A percentile compares a stretch with the other conserved stretches of the same genome.
These are phyloP conservation scores for Stephania yunnanensis DNA, from an alignment of 164 flowering plant genomes.

Conservation along the genomic window DNA sequence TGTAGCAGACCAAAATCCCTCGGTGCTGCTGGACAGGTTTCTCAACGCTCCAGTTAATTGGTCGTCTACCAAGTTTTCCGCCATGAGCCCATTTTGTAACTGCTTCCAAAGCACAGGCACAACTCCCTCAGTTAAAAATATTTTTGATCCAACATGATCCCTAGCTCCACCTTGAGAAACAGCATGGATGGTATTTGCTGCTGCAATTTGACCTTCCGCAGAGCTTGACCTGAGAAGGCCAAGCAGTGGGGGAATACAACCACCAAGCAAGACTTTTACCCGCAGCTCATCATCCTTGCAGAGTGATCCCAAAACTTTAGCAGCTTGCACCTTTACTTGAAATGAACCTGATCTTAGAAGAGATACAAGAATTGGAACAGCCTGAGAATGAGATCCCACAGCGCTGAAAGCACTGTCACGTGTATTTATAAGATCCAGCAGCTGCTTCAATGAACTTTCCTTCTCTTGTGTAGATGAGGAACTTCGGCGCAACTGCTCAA, in stretches of 20 bases:
- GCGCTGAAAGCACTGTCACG: constrained; percentile 93
- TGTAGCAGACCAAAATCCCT: constrained; percentile 83
- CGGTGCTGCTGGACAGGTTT: constrained; percentile 76
- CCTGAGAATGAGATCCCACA: constrained; percentile 97
- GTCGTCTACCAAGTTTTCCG: constrained; percentile 58
- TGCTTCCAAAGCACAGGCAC: constrained; percentile 90
- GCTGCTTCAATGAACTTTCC: constrained; percentile 67
- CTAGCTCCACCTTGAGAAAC: constrained; percentile 88
- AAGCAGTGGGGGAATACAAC: constrained; percentile 96
- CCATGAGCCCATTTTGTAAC: constrained; percentile 56
- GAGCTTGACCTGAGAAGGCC: constrained; percentile 85
- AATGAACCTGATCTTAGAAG: constrained; percentile 87
- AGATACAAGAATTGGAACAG: constrained; percentile 94
- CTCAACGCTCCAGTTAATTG: constrained; percentile 78
- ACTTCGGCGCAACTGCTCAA: constrained; percentile 81
- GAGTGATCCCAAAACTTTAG: constrained; percentile 82
- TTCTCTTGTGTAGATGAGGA: constrained; percentile 81
- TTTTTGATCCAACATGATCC: constrained; percentile 95
- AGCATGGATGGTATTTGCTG: constrained; percentile 86
- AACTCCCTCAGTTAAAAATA: constrained; percentile 95
- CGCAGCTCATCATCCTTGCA: constrained; percentile 92
- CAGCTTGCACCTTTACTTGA: constrained; percentile 82
- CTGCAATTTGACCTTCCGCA: constrained; percentile 76
- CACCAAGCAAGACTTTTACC: constrained; percentile 94
- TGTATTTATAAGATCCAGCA: constrained; percentile 74